These are phyloP conservation scores for Phytophthora uliginosa DNA, from an alignment of 352 stramenopile genomes.

Conservation along the genomic window DNA sequence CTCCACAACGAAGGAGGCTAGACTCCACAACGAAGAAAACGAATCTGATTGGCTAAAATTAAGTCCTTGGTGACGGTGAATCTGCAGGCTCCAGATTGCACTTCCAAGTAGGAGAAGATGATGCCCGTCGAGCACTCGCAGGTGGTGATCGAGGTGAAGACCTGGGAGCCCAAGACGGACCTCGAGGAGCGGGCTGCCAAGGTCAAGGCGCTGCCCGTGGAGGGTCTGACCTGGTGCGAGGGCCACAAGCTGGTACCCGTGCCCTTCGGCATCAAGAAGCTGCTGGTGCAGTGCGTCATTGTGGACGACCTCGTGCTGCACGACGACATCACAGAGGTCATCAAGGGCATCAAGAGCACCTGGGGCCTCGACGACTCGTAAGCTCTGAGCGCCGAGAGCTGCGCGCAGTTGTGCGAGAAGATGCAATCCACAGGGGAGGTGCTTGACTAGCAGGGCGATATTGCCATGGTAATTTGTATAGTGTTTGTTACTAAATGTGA, in stretches of 20 bases:
- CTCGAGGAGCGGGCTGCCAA: slow-evolving; percentile 76
- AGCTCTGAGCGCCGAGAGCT: slow-evolving; percentile 87
- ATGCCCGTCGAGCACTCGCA: slow-evolving; percentile 71
- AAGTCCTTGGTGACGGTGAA: too few species aligned
- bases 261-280: slow-evolving; percentile 90
- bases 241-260: slow-evolving; percentile 88
- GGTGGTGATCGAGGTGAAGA: slow-evolving; percentile 75
- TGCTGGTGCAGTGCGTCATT: slow-evolving; percentile 86
- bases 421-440: slow-evolving; percentile 85
- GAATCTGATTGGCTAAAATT: too few species aligned
- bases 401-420: slow-evolving; percentile 91
- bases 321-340: slow-evolving; percentile 87
- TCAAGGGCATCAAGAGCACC: slow-evolving; percentile 77
- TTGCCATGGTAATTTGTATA: slow-evolving; percentile 5
- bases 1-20: too few species aligned
- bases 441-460: slow-evolving; percentile 13
- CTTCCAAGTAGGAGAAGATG: slow-evolving; percentile 75
- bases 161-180: slow-evolving; percentile 84
- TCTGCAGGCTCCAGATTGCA: too few species aligned
- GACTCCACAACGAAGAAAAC: too few species aligned
- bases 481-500: not conserved
- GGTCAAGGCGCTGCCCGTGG: slow-evolving; percentile 79
- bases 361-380: slow-evolving; percentile 97
- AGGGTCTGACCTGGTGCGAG: slow-evolving; percentile 84
- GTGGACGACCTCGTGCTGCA: slow-evolving; percentile 84